Evolutionary conservation across 768 basidiomycete genomes (phyloP), one percentile per base, ranked within the genome.

Genomic region (Chiua virens): DNA sequence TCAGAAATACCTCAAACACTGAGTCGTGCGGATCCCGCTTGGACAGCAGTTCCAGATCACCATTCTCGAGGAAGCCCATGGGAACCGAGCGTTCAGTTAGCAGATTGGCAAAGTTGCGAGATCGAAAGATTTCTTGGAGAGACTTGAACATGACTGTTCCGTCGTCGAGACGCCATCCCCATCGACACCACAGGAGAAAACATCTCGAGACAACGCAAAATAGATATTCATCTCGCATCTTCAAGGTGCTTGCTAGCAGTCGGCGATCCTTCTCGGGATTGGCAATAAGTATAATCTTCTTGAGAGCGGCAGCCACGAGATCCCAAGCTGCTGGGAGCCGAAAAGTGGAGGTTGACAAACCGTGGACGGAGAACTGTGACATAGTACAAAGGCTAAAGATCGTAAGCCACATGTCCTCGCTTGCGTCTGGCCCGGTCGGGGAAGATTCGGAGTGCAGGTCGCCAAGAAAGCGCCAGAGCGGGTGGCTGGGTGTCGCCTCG

Each of bases 1-100:
- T 92, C 40, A 96, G 74, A 62, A 93, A 89, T 7, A 89, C 64
- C n/a, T 81, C 77, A 61, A 87, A 94, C 2, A 88, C 81, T 2
- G 87, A 82, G 59, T 96, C 94, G 17, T 67, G 66, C 17, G 70
- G 66, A 23, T 82, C 76, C 44, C 75, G 73, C 18, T 73, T 67
- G 17, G 73, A 73, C 6, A 91, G 75, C 11, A 84, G 68, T 3
- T 70, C 67, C 62, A 83, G 72, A 57, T 89, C 75, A 40, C 75
- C 72, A 6, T 79, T 57, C 41, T 78, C 73, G 57, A 91, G 74
- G 69, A 92, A 97, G 18, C 71, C 69, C 18, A 93, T 89, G 59
- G 86, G 91, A 53, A 87, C 86, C 34, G 78, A 59, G 40, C 63
- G 58, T 68, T 88, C 79, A 50, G 77, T 75, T 53, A 79, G 66